These are phyloP conservation scores for Boeremia lycopersici DNA, from an alignment of 2,329 filamentous ascomycete genomes.

Conservation along the genomic window DNA sequence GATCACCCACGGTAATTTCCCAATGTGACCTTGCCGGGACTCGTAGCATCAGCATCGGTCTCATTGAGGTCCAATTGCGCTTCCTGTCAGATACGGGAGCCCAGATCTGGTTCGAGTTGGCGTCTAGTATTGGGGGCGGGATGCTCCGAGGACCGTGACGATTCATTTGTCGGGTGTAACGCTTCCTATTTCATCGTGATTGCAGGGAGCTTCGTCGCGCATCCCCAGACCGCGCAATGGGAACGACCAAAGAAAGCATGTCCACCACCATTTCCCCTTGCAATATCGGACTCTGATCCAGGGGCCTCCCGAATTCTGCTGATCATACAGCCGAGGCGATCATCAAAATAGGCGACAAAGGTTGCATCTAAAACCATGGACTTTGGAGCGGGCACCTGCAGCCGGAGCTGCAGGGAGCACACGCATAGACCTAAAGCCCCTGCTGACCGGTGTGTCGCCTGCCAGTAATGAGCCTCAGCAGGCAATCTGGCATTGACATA, in stretches of 20 bases:
- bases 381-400: constrained; percentile 8
- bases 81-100: neutral
- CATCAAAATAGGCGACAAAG: constrained; percentile 10
- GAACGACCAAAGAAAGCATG: constrained; percentile 5
- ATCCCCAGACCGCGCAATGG: constrained; percentile 13
- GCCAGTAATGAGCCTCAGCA: neutral
- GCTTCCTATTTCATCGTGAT: neutral
- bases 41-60: neutral
- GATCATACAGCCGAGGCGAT: constrained; percentile 13
- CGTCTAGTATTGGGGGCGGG: constrained; percentile 5
- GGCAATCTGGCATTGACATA: neutral
- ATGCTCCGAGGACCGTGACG: constrained; percentile 1
- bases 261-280: constrained; percentile 18
- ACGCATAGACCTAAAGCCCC: constrained; percentile 7
- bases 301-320: constrained; percentile 5
- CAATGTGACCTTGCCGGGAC: neutral
- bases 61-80: constrained; percentile 1
- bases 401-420: constrained; percentile 10
- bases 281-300: constrained; percentile 1
- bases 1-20: constrained; percentile 19
- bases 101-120: constrained; percentile 2
- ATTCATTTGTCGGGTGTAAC: neutral
- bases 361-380: constrained; percentile 7
- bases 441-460: constrained; percentile 6
- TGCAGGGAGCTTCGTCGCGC: neutral